Conservation (phyloP, 176 grass and related monocot genomes). For the Carex littledalei region DNA sequence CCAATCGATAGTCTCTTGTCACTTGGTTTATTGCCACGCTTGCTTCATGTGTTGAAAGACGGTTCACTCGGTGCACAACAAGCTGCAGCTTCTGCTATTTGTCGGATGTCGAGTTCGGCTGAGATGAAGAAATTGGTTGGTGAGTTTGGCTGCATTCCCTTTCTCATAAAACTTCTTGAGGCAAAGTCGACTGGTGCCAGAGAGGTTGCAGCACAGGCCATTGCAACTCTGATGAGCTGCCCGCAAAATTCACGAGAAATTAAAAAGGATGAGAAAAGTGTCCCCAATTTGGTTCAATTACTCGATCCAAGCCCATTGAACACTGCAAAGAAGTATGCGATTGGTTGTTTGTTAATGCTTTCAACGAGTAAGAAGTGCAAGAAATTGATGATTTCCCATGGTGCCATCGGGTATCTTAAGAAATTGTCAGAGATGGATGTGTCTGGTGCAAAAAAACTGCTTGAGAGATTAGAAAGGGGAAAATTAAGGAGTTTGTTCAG, state of each 20-base stretch:
- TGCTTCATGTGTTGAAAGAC: constrained; percentile 67
- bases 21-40: constrained; percentile 64
- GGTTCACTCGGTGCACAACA: constrained; percentile 84
- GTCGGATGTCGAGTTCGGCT: constrained; percentile 53
- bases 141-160: constrained; percentile 61
- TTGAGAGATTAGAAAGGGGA: constrained; percentile 76
- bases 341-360: constrained; percentile 59
- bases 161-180: constrained; percentile 73
- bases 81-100: constrained; percentile 49
- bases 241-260: constrained; percentile 50
- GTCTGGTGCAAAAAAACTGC: constrained; percentile 69
- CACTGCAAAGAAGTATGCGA: constrained; percentile 97
- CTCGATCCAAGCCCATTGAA: constrained; percentile 78
- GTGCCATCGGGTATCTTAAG: constrained; percentile 93
- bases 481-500: constrained; percentile 68
- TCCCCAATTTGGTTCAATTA: constrained; percentile 94
- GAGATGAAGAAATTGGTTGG: constrained; percentile 83
- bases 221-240: constrained; percentile 69
- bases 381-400: constrained; percentile 92
- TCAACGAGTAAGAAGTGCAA: constrained; percentile 69
- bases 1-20: constrained; percentile 61
- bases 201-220: constrained; percentile 79
- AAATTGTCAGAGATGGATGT: constrained; percentile 93
- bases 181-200: constrained; percentile 61
- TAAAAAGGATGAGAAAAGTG: constrained; percentile 94